A percentile compares a stretch with the other conserved stretches of the same genome.
These are phyloP conservation scores for Fusarium napiforme DNA, from an alignment of 2,329 filamentous ascomycete genomes.

Conservation along the genomic window DNA sequence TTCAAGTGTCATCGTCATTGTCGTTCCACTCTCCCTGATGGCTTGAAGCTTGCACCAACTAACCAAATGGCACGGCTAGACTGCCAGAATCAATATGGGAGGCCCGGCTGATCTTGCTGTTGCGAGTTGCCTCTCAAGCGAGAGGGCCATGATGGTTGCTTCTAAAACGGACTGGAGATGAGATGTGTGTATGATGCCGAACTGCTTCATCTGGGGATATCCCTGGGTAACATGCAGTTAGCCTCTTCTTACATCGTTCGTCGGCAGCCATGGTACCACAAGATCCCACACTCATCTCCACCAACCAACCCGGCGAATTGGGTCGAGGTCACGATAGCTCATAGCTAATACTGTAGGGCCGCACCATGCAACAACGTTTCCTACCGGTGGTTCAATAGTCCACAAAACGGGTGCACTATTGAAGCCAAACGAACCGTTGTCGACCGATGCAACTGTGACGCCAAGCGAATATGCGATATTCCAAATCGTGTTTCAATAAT, in stretches of 20 bases:
- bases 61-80: not conserved
- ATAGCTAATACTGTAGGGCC: slow-evolving; percentile 38
- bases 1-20: slow-evolving; percentile 25
- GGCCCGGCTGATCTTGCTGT: not conserved
- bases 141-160: not conserved
- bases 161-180: not conserved
- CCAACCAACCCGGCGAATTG: slow-evolving; percentile 35
- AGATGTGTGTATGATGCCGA: not conserved
- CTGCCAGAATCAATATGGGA: not conserved
- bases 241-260: slow-evolving; percentile 24
- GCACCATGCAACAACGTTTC: slow-evolving; percentile 32
- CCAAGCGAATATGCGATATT: slow-evolving; percentile 8
- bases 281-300: slow-evolving; percentile 38
- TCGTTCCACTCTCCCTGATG: slow-evolving; percentile 29
- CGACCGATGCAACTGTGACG: not conserved
- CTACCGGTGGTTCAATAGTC: not conserved
- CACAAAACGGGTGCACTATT: slow-evolving; percentile 22
- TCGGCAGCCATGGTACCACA: slow-evolving; percentile 31
- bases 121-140: slow-evolving; percentile 1
- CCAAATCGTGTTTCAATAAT: slow-evolving; percentile 12
- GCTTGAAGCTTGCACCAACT: slow-evolving; percentile 19
- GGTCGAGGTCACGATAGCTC: slow-evolving; percentile 32
- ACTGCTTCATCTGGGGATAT: slow-evolving; percentile 1
- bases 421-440: slow-evolving; percentile 2
- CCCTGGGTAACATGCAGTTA: slow-evolving; percentile 23